Percentiles rank a stretch among this genome's conserved stretches.
Evolutionary conservation across 768 basidiomycete genomes (phyloP).

Genomic region (Xerocomellus amylosporus): DNA sequence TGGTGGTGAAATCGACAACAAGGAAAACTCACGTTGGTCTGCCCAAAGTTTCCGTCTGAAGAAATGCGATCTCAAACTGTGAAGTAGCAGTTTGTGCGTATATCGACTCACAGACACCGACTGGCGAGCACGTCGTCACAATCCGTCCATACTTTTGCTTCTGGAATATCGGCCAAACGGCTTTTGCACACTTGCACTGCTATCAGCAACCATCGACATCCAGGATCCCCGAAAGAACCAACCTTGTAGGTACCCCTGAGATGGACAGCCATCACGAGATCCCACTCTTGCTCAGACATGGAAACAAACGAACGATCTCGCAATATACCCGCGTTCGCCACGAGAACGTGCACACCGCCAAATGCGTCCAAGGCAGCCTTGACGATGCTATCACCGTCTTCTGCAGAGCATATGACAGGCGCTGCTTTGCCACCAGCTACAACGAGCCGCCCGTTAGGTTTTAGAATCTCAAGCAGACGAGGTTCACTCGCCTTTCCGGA

Average conservation of each 20-base stretch:
- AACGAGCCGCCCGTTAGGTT: neutral
- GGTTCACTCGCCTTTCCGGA: constrained; percentile 59
- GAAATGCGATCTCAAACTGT: neutral
- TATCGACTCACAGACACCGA: constrained; percentile 78
- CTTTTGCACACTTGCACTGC: constrained; percentile 73
- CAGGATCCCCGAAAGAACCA: neutral
- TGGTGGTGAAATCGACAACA: neutral
- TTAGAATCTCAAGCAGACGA: neutral
- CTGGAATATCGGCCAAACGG: constrained; percentile 95
- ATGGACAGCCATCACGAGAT: constrained; percentile 84
- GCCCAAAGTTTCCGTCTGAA: constrained; percentile 93
- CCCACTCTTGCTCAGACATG: constrained; percentile 94
- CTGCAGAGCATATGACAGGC: constrained; percentile 80
- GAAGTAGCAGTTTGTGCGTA: neutral
- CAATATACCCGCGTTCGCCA: constrained; percentile 92
- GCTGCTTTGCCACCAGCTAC: constrained; percentile 87
- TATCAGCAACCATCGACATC: constrained; percentile 1
- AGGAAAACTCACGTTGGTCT: constrained; percentile 64
- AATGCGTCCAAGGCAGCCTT: constrained; percentile 84
- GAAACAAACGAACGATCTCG: constrained; percentile 90
- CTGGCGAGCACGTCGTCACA: constrained; percentile 89
- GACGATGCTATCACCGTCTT: constrained; percentile 89
- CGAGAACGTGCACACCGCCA: constrained; percentile 80
- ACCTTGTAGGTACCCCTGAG: constrained; percentile 91
- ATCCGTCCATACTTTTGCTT: constrained; percentile 96